A percentile compares a stretch with the other conserved stretches of the same genome.
phyloP scores from a whole-genome alignment of 148 eudicot species.

The Rhododendron simsii region DNA sequence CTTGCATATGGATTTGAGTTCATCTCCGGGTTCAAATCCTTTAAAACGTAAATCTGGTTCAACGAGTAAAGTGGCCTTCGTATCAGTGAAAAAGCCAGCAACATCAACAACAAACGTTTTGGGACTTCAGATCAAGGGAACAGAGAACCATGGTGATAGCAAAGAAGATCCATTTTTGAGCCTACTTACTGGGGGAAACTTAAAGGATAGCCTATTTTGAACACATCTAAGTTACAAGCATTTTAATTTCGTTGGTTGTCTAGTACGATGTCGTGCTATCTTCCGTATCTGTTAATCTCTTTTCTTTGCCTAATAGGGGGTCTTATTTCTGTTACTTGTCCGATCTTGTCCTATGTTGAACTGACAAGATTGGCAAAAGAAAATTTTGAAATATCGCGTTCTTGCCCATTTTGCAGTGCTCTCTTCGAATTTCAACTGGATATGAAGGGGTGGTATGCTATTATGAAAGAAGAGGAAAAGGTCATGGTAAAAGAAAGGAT shows the following conservation, averaged over 20 bases:
- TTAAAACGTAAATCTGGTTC: conserved; percentile 15
- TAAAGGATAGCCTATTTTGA: conserved; percentile 36
- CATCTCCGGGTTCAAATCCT: conserved; percentile 16
- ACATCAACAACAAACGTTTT: conserved; percentile 19
- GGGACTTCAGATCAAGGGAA: conserved; percentile 5
- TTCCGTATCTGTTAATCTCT: background rate
- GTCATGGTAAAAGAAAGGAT: background rate
- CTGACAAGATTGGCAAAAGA: background rate
- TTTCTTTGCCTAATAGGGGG: background rate
- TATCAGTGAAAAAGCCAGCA: conserved; percentile 46
- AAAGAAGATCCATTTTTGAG: conserved; percentile 42
- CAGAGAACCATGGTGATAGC: conserved; percentile 18
- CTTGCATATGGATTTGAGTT: conserved; percentile 12
- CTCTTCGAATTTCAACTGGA: background rate
- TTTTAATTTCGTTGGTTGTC: background rate
- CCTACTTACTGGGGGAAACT: conserved; percentile 36
- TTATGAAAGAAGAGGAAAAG: background rate
- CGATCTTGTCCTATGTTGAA: background rate
- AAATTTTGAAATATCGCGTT: background rate
- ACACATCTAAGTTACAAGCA: background rate
- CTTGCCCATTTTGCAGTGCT: background rate
- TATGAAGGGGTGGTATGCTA: background rate
- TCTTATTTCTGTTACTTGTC: background rate
- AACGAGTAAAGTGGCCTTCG: conserved; percentile 56
- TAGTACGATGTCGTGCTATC: background rate